A percentile compares a stretch with the other conserved stretches of the same genome.
phyloP scores from a whole-genome alignment of 139 green algal species.

The Chlorella sp. region DNA sequence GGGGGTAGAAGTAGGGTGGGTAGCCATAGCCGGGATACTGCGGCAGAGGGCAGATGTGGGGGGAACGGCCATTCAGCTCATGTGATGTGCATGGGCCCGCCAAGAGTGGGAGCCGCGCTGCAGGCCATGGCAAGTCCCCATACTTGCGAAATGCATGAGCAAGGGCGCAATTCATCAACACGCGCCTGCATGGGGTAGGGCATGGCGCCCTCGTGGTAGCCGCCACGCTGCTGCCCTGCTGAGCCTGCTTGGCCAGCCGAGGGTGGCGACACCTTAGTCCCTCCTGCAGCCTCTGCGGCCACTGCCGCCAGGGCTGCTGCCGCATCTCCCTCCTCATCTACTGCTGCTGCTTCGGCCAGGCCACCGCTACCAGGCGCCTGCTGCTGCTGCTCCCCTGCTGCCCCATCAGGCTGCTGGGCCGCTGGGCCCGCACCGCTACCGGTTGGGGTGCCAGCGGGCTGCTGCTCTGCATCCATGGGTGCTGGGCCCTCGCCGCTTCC shows the following conservation, averaged over 20 bases:
- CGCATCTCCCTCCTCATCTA: constrained; percentile 5
- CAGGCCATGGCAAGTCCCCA: too few species aligned
- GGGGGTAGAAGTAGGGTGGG: background rate
- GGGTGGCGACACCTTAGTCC: background rate
- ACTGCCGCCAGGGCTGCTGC: constrained; percentile 15
- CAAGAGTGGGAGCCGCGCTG: too few species aligned
- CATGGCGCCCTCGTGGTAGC: background rate
- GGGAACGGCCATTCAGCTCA: too few species aligned
- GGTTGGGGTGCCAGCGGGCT: background rate
- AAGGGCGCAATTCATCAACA: too few species aligned
- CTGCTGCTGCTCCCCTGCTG: background rate
- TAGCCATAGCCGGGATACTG: constrained; percentile 8
- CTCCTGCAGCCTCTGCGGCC: constrained; percentile 18
- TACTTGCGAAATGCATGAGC: too few species aligned
- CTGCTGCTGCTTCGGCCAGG: background rate
- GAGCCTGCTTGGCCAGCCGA: background rate
- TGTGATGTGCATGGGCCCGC: too few species aligned
- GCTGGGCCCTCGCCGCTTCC: background rate
- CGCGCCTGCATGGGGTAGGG: constrained; percentile 3
- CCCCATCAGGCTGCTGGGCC: background rate
- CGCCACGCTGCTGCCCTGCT: background rate
- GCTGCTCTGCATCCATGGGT: background rate
- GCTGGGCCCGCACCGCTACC: background rate
- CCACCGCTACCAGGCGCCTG: background rate
- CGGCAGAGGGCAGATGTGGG: too few species aligned